A percentile compares a stretch with the other conserved stretches of the same genome.
These are phyloP conservation scores for Aquilaria sinensis DNA, from an alignment of 345 rosid species.

Conservation along the genomic window DNA sequence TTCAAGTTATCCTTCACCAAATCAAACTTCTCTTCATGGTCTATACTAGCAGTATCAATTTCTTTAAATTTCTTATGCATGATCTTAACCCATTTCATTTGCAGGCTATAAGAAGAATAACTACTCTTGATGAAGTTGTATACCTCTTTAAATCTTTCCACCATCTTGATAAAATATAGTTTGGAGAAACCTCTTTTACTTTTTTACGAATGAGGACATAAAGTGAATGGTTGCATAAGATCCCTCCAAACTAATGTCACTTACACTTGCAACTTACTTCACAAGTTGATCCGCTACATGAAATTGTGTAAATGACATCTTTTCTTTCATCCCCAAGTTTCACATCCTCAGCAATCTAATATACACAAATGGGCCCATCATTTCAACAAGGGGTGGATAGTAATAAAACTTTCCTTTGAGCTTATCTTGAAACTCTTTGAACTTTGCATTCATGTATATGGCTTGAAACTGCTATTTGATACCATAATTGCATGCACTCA, in stretches of 20 bases:
- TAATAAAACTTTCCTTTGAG: not conserved
- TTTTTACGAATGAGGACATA: not conserved
- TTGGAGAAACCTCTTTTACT: not conserved
- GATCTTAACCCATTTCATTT: too few relatives aligned
- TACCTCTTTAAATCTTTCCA: not conserved
- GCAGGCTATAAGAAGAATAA: too few relatives aligned
- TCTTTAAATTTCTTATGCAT: too few relatives aligned
- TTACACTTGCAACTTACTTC: not conserved
- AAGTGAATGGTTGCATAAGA: not conserved
- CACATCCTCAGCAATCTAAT: not conserved
- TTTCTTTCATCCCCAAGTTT: not conserved
- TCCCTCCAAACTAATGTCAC: not conserved
- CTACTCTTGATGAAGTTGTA: not conserved
- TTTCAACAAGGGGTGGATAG: not conserved
- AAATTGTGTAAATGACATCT: not conserved
- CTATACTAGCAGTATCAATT: too few relatives aligned
- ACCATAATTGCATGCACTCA: not conserved
- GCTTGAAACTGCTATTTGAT: not conserved
- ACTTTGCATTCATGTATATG: not conserved
- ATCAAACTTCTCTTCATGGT: too few relatives aligned
- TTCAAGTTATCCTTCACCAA: too few relatives aligned
- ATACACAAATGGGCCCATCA: not conserved
- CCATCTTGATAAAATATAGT: not conserved
- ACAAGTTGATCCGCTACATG: not conserved
- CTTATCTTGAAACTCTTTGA: not conserved